Evolutionary conservation across 257 asterid genomes (phyloP).

Genomic region (Schizonepeta tenuifolia): DNA sequence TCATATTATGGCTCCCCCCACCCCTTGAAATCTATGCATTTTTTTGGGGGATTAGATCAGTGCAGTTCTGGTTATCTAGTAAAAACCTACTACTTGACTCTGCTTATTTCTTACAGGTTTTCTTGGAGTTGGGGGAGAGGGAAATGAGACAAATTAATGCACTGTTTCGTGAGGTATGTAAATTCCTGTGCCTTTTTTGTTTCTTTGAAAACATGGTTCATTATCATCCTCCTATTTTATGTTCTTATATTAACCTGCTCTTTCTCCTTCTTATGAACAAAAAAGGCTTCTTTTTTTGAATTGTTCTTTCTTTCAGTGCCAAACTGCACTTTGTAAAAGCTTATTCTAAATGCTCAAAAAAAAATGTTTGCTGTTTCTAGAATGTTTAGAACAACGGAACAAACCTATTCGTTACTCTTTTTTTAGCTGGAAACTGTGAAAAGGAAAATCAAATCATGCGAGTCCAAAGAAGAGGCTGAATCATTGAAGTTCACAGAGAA

Average conservation of each 20-base stretch:
- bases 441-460: constrained; percentile 62
- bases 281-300: background rate
- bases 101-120: constrained; percentile 60
- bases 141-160: constrained; percentile 83
- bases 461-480: constrained; percentile 84
- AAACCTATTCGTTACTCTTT: constrained; percentile 20
- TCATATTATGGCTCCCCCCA: background rate
- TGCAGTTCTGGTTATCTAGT: constrained; percentile 17
- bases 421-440: constrained; percentile 69
- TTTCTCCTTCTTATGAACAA: constrained; percentile 2
- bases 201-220: constrained; percentile 6
- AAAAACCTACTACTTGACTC: constrained; percentile 16
- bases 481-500: constrained; percentile 78
- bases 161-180: constrained; percentile 75
- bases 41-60: constrained; percentile 22
- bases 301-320: background rate
- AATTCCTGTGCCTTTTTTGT: constrained; percentile 14
- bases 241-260: constrained; percentile 2
- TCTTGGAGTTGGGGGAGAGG: constrained; percentile 77
- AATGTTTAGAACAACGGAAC: background rate
- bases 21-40: background rate
- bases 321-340: constrained; percentile 18
- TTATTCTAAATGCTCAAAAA: constrained; percentile 15
- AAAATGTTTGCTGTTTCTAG: background rate
- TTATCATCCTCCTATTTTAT: background rate